Evolutionary conservation across 257 asterid species (phyloP).

Genomic region (Rehmannia glutinosa): DNA sequence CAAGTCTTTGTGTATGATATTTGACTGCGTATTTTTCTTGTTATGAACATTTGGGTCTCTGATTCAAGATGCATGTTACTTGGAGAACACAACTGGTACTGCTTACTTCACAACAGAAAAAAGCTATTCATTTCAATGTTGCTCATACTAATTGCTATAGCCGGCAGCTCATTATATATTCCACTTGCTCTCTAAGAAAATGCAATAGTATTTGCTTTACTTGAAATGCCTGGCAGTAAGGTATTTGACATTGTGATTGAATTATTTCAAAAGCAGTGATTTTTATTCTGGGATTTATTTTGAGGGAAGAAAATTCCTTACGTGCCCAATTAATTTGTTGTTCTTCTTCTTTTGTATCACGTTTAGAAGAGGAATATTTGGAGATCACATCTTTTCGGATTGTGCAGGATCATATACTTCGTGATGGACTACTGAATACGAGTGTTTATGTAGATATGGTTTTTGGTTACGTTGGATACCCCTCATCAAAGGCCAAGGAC

Average conservation of each 20-base stretch:
- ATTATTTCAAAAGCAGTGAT: neutral
- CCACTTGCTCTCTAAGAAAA: no score
- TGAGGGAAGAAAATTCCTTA: neutral
- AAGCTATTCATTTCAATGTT: neutral
- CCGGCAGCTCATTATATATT: no score
- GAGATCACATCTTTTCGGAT: neutral
- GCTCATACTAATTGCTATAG: neutral
- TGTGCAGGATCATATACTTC: slow-evolving; percentile 4
- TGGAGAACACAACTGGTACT: neutral
- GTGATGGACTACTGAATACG: slow-evolving; percentile 7
- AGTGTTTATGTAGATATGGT: slow-evolving; percentile 25
- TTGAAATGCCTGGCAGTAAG: neutral
- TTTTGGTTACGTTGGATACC: slow-evolving; percentile 17
- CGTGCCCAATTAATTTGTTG: neutral
- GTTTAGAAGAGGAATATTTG: neutral
- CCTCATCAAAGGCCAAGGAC: slow-evolving; percentile 22
- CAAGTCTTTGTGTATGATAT: no score
- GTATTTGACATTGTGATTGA: neutral
- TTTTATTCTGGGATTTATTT: no score
- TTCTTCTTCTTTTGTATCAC: neutral
- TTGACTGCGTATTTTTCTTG: no score
- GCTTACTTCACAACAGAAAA: neutral
- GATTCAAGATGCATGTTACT: neutral
- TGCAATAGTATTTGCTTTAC: neutral
- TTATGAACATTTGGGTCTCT: neutral